phyloP scores from a whole-genome alignment of 345 rosid genomes.

The Turnera subulata region DNA sequence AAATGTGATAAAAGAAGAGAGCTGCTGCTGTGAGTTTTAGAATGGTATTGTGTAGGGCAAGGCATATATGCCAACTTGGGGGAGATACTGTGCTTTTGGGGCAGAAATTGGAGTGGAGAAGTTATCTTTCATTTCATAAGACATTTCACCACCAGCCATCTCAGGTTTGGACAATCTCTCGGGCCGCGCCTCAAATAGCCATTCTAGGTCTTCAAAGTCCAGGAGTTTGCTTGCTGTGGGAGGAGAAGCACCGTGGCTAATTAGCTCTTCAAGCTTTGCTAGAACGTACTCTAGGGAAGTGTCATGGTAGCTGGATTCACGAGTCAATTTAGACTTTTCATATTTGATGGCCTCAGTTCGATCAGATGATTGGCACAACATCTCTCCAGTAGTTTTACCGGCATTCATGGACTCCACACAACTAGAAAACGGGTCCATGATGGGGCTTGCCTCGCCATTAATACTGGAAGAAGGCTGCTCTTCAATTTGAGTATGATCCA shows the following conservation, averaged over 20 bases:
- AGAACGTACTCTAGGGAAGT: neutral
- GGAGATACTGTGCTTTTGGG: constrained; percentile 12
- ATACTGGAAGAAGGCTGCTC: neutral
- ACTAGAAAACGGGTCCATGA: neutral
- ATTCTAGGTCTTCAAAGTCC: constrained; percentile 15
- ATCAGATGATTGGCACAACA: neutral
- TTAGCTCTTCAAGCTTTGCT: constrained; percentile 1
- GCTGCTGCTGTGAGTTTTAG: constrained; percentile 2
- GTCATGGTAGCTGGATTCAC: neutral
- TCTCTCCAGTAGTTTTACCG: neutral
- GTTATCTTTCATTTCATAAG: neutral
- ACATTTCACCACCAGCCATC: neutral
- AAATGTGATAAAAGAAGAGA: no score
- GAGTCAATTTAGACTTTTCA: neutral
- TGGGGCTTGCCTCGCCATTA: neutral
- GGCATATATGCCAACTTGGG: constrained; percentile 7
- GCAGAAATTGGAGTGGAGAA: neutral
- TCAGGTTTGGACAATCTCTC: neutral
- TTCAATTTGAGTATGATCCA: neutral
- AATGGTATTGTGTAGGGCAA: constrained; percentile 17
- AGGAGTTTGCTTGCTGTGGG: neutral
- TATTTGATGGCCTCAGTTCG: neutral
- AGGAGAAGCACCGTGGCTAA: constrained; percentile 3
- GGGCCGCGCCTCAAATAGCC: constrained; percentile 16
- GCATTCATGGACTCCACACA: neutral